A percentile compares a stretch with the other conserved stretches of the same genome.
These are phyloP conservation scores for Trifolium dubium DNA, from an alignment of 306 rosid genomes.

Conservation along the genomic window DNA sequence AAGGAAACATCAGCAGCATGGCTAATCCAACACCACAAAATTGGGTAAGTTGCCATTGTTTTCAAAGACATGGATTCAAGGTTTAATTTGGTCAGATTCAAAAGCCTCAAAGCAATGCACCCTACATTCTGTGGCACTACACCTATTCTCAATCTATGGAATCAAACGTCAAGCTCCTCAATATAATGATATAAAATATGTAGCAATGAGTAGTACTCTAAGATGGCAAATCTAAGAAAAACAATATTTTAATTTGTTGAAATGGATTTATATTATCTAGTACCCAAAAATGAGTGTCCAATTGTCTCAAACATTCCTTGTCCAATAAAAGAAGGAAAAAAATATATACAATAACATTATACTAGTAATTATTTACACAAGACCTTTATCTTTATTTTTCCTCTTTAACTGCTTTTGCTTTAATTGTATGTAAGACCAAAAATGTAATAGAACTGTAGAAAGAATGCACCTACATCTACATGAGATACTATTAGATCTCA, in stretches of 20 bases:
- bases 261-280: not conserved
- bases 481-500: slow-evolving; percentile 43
- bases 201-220: not conserved
- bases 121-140: slow-evolving; percentile 32
- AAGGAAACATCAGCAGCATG: slow-evolving; percentile 39
- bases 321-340: slow-evolving; percentile 32
- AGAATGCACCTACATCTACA: slow-evolving; percentile 32
- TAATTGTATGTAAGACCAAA: slow-evolving; percentile 64
- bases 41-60: slow-evolving; percentile 58
- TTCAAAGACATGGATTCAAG: slow-evolving; percentile 50
- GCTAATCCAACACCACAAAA: slow-evolving; percentile 38
- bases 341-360: slow-evolving; percentile 37
- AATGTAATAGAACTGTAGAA: slow-evolving; percentile 40
- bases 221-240: slow-evolving; percentile 25
- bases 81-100: slow-evolving; percentile 42
- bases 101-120: slow-evolving; percentile 42
- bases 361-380: slow-evolving; percentile 21
- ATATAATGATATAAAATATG: slow-evolving; percentile 2
- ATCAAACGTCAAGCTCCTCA: slow-evolving; percentile 45
- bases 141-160: slow-evolving; percentile 35
- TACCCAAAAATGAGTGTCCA: slow-evolving; percentile 26
- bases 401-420: slow-evolving; percentile 72
- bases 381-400: slow-evolving; percentile 58
- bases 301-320: slow-evolving; percentile 64
- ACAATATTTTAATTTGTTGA: slow-evolving; percentile 29